phyloP scores from a whole-genome alignment of 2,329 filamentous ascomycete genomes.

The Colletotrichum gigasporum region DNA sequence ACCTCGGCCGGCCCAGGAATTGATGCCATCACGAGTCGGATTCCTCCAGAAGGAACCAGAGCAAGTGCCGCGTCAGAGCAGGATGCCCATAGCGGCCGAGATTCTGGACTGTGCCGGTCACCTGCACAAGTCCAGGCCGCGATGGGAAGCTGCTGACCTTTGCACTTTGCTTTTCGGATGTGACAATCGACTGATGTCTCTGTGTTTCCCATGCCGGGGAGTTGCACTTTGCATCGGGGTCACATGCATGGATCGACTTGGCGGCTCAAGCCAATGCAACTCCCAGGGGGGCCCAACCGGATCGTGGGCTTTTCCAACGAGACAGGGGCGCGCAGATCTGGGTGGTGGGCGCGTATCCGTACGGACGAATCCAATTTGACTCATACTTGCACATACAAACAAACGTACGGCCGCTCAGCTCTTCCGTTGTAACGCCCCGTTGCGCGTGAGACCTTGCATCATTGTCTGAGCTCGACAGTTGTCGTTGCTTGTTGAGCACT shows the following conservation, averaged over 20 bases:
- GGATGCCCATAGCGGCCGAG: background rate
- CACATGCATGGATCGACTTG: background rate
- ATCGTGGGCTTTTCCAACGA: background rate
- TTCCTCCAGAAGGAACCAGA: background rate
- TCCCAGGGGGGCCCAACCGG: background rate
- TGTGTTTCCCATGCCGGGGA: background rate
- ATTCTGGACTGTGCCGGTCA: background rate
- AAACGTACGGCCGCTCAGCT: background rate
- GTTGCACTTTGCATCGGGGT: constrained; percentile 5
- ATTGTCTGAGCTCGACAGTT: constrained; percentile 8
- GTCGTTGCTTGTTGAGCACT: constrained; percentile 29
- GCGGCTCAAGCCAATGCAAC: constrained; percentile 4
- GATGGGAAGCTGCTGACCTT: background rate
- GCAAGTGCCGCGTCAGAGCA: constrained; percentile 6
- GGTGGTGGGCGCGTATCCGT: background rate
- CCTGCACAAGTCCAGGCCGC: background rate
- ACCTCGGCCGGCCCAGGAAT: background rate
- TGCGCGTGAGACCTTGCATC: constrained; percentile 17
- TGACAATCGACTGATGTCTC: constrained; percentile 7
- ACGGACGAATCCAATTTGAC: no score
- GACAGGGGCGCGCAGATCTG: constrained; percentile 16
- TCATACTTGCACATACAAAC: background rate
- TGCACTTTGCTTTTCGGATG: constrained; percentile 8
- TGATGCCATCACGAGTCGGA: background rate
- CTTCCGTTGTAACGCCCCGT: constrained; percentile 2